Evolutionary conservation across 306 rosid genomes (phyloP).

Genomic region (Cucumis hystrix): DNA sequence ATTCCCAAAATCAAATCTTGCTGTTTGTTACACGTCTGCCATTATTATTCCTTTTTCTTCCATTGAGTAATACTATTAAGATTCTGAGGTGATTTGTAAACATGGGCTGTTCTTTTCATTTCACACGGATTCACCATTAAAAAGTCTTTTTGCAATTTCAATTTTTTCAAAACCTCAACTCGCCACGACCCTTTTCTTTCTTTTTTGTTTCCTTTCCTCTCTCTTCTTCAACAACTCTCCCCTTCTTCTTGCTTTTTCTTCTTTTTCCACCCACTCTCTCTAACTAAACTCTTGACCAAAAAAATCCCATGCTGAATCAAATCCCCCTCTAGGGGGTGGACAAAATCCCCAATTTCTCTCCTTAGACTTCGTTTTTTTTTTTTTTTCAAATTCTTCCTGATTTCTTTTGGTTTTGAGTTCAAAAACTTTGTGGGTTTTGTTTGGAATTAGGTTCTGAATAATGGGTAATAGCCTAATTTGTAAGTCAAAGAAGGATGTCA

Average conservation of each 20-base stretch:
- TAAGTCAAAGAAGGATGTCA: conserved; percentile 63
- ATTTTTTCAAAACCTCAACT: background rate
- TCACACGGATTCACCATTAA: background rate
- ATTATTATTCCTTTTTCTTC: background rate
- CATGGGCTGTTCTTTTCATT: background rate
- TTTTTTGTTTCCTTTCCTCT: background rate
- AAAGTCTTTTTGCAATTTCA: background rate
- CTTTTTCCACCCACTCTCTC: background rate
- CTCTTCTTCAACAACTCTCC: background rate
- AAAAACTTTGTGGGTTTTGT: background rate
- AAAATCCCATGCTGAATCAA: background rate
- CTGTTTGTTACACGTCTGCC: background rate
- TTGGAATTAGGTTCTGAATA: background rate
- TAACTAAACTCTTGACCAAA: background rate
- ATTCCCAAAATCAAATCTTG: background rate
- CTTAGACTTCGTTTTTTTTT: background rate
- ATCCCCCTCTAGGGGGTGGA: background rate
- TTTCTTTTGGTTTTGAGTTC: background rate
- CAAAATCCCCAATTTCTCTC: background rate
- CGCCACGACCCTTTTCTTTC: background rate
- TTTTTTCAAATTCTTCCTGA: background rate
- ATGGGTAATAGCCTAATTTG: conserved; percentile 94
- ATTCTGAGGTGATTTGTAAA: background rate
- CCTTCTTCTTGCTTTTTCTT: background rate
- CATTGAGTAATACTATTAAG: background rate